Percentiles rank a stretch among this genome's conserved stretches.
phyloP scores from a whole-genome alignment of 352 stramenopile genomes.

The Pythium phragmiticola region DNA sequence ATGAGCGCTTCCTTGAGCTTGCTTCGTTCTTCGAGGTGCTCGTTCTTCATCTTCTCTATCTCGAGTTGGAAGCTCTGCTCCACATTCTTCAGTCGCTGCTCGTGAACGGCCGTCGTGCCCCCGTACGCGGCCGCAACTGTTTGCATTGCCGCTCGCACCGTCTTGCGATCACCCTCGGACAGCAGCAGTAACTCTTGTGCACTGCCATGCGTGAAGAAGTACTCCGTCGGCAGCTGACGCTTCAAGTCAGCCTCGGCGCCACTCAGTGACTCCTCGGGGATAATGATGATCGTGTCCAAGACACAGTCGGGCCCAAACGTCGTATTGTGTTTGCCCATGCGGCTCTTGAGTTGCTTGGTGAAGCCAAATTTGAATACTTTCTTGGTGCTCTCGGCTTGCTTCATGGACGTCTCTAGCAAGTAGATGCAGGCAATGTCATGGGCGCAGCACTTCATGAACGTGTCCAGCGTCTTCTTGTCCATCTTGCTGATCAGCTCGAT shows the following conservation, averaged over 20 bases:
- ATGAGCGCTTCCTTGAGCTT: not conserved
- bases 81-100: conserved; percentile 1
- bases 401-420: conserved; percentile 1
- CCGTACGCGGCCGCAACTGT: not conserved
- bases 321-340: not conserved
- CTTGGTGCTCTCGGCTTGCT: not conserved
- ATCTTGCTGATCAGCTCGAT: not conserved
- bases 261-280: not conserved
- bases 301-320: not conserved
- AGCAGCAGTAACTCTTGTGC: not conserved
- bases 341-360: not conserved
- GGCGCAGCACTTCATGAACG: not conserved
- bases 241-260: conserved; percentile 1
- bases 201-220: not conserved
- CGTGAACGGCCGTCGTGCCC: not conserved
- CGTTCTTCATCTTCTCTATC: not conserved
- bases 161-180: not conserved
- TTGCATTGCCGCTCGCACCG: conserved; percentile 1
- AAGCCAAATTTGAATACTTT: conserved; percentile 10
- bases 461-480: conserved; percentile 5
- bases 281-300: conserved; percentile 9
- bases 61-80: not conserved
- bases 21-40: not conserved
- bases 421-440: conserved; percentile 4
- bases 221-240: not conserved